Evolutionary conservation across 306 rosid genomes (phyloP).

Genomic region (Inga laurina): DNA sequence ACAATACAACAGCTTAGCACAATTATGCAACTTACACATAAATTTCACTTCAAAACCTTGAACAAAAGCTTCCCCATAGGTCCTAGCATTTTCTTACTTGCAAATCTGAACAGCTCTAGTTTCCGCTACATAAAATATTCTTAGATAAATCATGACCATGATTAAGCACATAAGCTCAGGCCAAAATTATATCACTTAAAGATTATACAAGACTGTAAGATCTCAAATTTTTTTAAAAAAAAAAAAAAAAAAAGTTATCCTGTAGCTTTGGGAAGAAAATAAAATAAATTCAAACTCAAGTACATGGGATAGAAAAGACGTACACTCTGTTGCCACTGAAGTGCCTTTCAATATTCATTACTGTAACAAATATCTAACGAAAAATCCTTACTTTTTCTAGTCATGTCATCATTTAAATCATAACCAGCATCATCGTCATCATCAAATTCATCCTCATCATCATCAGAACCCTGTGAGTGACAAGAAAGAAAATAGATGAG

Average conservation of each 20-base stretch:
- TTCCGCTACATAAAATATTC: background rate
- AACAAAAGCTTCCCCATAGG: conserved; percentile 12
- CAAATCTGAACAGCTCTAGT: background rate
- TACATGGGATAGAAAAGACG: background rate
- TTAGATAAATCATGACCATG: background rate
- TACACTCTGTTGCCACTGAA: background rate
- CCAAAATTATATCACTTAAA: background rate
- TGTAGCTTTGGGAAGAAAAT: background rate
- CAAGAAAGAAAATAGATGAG: conserved; percentile 26
- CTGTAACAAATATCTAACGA: background rate
- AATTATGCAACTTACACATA: conserved; percentile 7
- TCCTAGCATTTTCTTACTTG: background rate
- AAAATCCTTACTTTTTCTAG: conserved; percentile 58
- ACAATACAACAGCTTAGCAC: conserved; percentile 24
- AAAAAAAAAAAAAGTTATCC: background rate
- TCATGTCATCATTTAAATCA: conserved; percentile 38
- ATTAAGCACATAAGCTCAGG: background rate
- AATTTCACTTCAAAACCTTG: conserved; percentile 12
- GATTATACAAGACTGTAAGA: background rate
- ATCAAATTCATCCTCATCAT: conserved; percentile 31
- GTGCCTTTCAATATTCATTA: background rate
- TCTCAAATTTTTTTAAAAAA: background rate
- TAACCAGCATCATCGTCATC: conserved; percentile 34
- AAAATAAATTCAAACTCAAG: background rate
- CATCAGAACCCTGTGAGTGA: conserved; percentile 50